These are phyloP conservation scores for Exophiala spinifera DNA, from an alignment of 2,329 filamentous ascomycete species.

Conservation along the genomic window DNA sequence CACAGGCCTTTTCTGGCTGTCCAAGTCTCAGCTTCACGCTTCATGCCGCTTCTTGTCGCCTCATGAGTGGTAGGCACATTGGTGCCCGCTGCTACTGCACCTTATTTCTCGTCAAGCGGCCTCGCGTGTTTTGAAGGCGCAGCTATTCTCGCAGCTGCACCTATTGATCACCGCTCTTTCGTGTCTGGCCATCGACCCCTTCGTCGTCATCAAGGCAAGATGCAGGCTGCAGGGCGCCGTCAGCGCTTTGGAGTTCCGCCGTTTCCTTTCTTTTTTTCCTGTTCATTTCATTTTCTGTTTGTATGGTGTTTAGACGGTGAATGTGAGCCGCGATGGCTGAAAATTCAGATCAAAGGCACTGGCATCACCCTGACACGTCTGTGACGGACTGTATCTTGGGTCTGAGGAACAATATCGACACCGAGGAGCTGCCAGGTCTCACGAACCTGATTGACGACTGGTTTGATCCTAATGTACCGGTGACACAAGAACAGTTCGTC, in stretches of 20 bases:
- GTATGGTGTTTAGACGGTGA: neutral
- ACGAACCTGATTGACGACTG: constrained; percentile 19
- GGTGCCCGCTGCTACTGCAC: constrained; percentile 10
- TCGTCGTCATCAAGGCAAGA: constrained; percentile 3
- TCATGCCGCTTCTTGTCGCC: neutral
- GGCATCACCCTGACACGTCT: constrained; percentile 18
- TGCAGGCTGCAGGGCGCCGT: neutral
- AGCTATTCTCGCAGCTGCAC: neutral
- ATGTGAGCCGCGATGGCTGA: constrained; percentile 12
- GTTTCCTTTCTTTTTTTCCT: neutral
- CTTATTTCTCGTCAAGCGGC: neutral
- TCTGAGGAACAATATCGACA: constrained; percentile 16
- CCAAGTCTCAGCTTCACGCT: neutral
- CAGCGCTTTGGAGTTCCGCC: neutral
- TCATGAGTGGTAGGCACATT: constrained; percentile 1
- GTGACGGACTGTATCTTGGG: constrained; percentile 24
- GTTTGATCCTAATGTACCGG: constrained; percentile 18
- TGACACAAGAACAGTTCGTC: constrained; percentile 23
- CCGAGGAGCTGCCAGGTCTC: constrained; percentile 20
- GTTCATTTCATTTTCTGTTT: neutral
- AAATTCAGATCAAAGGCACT: constrained; percentile 13
- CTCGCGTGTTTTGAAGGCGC: constrained; percentile 1
- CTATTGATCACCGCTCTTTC: constrained; percentile 1
- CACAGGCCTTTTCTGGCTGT: neutral
- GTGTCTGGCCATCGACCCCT: neutral